Conservation (phyloP, 805 yeast species). For the Ogataea wickerhamii region DNA sequence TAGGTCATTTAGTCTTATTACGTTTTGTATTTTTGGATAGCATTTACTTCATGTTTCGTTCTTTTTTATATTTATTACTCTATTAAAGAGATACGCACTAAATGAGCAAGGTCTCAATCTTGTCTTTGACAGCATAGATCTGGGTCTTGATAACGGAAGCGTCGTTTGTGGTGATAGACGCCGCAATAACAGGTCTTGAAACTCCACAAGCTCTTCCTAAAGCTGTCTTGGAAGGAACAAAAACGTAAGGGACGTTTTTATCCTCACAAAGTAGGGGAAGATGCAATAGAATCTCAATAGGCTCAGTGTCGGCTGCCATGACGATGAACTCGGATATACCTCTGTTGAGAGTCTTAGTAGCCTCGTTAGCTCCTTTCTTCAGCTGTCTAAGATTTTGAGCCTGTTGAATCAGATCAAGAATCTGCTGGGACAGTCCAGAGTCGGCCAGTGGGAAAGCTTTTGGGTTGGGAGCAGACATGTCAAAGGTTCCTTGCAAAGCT, state of each 20-base stretch:
- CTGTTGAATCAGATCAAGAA: constrained; percentile 96
- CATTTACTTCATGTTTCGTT: background rate
- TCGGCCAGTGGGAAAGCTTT: constrained; percentile 99
- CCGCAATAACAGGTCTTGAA: constrained; percentile 98
- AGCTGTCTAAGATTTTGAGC: constrained; percentile 96
- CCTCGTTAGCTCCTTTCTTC: constrained; percentile 99
- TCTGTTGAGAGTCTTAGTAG: constrained; percentile 98
- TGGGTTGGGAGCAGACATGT: constrained; percentile 89
- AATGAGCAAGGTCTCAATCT: constrained; percentile 95
- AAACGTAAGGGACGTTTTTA: constrained; percentile 98
- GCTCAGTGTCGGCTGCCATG: constrained; percentile 99
- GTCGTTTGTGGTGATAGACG: constrained; percentile 96
- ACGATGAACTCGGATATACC: constrained; percentile 99
- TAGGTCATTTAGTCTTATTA: background rate
- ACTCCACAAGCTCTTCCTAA: constrained; percentile 99
- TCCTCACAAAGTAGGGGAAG: constrained; percentile 98
- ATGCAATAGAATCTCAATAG: constrained; percentile 96
- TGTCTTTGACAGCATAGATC: constrained; percentile 96
- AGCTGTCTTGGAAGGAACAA: constrained; percentile 97
- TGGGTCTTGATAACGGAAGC: constrained; percentile 97
- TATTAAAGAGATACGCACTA: too few relatives aligned
- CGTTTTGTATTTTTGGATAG: background rate
- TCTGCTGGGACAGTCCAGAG: constrained; percentile 91
- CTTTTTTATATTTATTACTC: too few relatives aligned
- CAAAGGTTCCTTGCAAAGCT: constrained; percentile 55